A percentile compares a stretch with the other conserved stretches of the same genome.
Conservation (phyloP, 208 protist species). For the Herpetomonas tarakana region DNA sequence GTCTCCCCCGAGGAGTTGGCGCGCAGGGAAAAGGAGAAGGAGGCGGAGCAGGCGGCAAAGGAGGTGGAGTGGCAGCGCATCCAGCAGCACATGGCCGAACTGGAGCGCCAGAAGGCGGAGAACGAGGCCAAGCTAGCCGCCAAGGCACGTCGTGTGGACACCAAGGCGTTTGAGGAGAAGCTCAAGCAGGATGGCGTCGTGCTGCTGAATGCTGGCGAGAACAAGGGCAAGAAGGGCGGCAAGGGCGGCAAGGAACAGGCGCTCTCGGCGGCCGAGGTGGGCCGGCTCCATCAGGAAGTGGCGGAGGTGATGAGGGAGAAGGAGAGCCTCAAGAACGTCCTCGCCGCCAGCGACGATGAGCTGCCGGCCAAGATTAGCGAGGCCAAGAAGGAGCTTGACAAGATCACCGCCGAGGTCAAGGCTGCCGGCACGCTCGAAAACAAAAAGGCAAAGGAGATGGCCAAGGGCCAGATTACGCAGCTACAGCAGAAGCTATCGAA, state of each 20-base stretch:
- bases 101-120: slow-evolving; percentile 53
- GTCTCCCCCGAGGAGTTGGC: slow-evolving; percentile 36
- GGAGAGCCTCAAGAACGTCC: slow-evolving; percentile 56
- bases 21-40: slow-evolving; percentile 30
- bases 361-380: slow-evolving; percentile 41
- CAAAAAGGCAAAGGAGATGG: slow-evolving; percentile 27
- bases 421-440: slow-evolving; percentile 12
- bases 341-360: slow-evolving; percentile 63
- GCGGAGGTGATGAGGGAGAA: slow-evolving; percentile 54
- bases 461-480: slow-evolving; percentile 62
- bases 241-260: slow-evolving; percentile 43
- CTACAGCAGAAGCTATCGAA: slow-evolving; percentile 81
- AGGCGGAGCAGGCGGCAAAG: slow-evolving; percentile 37
- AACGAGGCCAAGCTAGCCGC: slow-evolving; percentile 53
- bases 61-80: slow-evolving; percentile 39
- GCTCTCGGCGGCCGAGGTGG: slow-evolving; percentile 41
- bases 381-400: slow-evolving; percentile 46
- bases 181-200: slow-evolving; percentile 51
- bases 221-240: slow-evolving; percentile 32
- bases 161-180: slow-evolving; percentile 44
- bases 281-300: slow-evolving; percentile 55
- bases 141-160: slow-evolving; percentile 62
- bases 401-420: slow-evolving; percentile 25
- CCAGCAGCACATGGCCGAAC: slow-evolving; percentile 40
- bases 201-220: slow-evolving; percentile 53